A percentile compares a stretch with the other conserved stretches of the same genome.
Evolutionary conservation across 352 stramenopile species (phyloP).

Genomic region (Pythium volutum): DNA sequence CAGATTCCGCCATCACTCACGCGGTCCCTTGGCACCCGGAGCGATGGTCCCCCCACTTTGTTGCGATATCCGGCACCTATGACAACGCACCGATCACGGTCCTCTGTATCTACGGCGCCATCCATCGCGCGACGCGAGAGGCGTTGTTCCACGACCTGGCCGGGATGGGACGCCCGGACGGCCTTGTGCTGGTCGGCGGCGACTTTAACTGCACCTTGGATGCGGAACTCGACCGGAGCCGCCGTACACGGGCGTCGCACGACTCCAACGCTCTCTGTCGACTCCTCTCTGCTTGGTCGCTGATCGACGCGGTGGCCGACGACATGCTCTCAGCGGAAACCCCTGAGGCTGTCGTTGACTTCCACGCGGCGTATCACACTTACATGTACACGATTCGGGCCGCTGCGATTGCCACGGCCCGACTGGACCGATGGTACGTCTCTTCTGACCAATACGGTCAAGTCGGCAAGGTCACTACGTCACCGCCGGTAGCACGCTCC

Average conservation of each 20-base stretch:
- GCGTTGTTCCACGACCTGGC: neutral
- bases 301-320: neutral
- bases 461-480: neutral
- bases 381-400: neutral
- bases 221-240: neutral
- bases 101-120: neutral
- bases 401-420: neutral
- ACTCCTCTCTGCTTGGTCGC: neutral
- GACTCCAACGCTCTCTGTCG: neutral
- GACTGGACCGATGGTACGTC: neutral
- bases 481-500: neutral
- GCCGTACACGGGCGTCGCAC: neutral
- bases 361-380: neutral
- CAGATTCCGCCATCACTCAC: neutral
- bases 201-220: neutral
- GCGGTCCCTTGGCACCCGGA: neutral
- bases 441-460: neutral
- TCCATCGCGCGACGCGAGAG: neutral
- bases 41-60: neutral
- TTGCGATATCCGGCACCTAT: neutral
- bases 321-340: neutral
- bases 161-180: neutral
- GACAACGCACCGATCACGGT: neutral
- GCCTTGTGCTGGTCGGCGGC: neutral
- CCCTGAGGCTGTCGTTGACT: neutral